A percentile compares a stretch with the other conserved stretches of the same genome.
These are phyloP conservation scores for Pythium dissotocum DNA, from an alignment of 352 stramenopile genomes.

Conservation along the genomic window DNA sequence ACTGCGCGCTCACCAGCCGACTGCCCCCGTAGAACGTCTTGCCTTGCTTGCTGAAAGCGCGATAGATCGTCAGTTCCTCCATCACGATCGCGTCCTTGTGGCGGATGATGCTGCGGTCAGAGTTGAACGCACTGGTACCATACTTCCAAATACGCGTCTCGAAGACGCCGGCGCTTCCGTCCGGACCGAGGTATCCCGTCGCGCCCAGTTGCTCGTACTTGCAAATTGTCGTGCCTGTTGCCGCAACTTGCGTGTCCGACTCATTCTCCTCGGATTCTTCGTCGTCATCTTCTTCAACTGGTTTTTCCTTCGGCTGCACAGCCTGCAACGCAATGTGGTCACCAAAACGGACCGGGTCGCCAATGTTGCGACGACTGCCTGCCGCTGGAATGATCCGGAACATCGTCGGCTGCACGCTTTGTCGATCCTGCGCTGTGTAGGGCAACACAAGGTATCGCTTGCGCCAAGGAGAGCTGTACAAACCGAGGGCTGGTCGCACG, in stretches of 20 bases:
- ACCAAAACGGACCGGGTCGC: conserved; percentile 77
- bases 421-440: conserved; percentile 66
- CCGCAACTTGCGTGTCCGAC: conserved; percentile 9
- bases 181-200: conserved; percentile 76
- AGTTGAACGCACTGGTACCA: conserved; percentile 82
- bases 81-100: conserved; percentile 78
- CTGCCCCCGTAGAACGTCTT: conserved; percentile 38
- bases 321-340: conserved; percentile 74
- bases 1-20: conserved; percentile 36
- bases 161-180: conserved; percentile 69
- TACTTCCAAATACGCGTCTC: conserved; percentile 87
- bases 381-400: conserved; percentile 71
- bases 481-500: conserved; percentile 65
- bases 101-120: conserved; percentile 71
- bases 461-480: conserved; percentile 81
- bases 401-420: conserved; percentile 67
- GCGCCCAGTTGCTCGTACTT: conserved; percentile 85
- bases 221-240: conserved; percentile 36
- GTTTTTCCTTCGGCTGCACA: conserved; percentile 24
- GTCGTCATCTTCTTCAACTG: conserved; percentile 8
- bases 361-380: conserved; percentile 52
- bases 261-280: background rate
- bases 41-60: conserved; percentile 62
- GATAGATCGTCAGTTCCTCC: conserved; percentile 83
- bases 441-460: conserved; percentile 84